These are phyloP conservation scores for Scutellaria barbata DNA, from an alignment of 257 asterid species.

Conservation along the genomic window DNA sequence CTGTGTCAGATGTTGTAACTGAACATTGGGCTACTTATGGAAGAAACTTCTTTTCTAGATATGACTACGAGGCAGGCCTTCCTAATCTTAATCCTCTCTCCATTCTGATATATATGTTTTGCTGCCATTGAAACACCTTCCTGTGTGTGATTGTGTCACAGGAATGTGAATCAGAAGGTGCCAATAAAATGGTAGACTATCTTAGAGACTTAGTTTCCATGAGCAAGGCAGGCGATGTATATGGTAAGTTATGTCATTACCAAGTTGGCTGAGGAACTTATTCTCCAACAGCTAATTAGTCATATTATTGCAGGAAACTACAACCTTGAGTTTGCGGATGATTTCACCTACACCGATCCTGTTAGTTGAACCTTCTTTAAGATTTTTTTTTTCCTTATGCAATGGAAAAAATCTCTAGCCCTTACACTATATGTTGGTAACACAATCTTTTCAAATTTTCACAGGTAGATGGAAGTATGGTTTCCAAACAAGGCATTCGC, in stretches of 20 bases:
- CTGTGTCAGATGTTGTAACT: slow-evolving; percentile 84
- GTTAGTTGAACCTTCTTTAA: slow-evolving; percentile 53
- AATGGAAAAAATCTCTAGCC: slow-evolving; percentile 1
- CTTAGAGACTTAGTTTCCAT: slow-evolving; percentile 71
- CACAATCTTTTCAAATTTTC: slow-evolving; percentile 23
- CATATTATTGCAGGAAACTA: too few relatives aligned
- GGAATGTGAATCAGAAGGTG: slow-evolving; percentile 96
- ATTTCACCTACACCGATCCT: slow-evolving; percentile 91
- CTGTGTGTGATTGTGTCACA: slow-evolving; percentile 37
- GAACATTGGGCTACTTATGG: slow-evolving; percentile 97
- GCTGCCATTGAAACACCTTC: slow-evolving; percentile 23
- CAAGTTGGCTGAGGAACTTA: too few relatives aligned
- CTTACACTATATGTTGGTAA: slow-evolving; percentile 17
- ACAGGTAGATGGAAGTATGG: slow-evolving; percentile 95
- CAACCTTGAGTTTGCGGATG: slow-evolving; percentile 86
- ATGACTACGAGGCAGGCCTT: slow-evolving; percentile 84
- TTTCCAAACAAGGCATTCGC: slow-evolving; percentile 87
- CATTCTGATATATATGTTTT: background rate
- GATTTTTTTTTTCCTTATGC: slow-evolving; percentile 14
- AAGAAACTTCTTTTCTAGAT: slow-evolving; percentile 94
- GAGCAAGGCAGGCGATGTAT: slow-evolving; percentile 73
- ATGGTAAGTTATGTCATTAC: too few relatives aligned
- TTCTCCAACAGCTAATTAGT: too few relatives aligned
- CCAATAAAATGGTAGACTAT: slow-evolving; percentile 74
- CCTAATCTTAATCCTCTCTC: slow-evolving; percentile 22